These are phyloP conservation scores for Suhomyces sp. DNA, from an alignment of 805 yeast species.

Conservation along the genomic window DNA sequence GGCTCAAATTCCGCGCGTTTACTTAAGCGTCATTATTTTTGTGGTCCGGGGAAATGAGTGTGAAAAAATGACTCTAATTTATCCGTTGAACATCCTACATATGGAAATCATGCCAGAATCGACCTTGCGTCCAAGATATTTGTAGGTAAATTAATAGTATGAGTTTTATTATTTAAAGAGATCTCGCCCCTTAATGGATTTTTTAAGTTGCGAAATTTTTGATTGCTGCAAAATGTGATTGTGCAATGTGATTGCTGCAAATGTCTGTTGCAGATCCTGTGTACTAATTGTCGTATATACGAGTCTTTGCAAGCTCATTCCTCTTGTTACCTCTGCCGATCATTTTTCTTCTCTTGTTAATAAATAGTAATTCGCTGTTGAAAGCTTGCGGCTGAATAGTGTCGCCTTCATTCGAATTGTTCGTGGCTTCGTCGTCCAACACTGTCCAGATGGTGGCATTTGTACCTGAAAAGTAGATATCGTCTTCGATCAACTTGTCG, in stretches of 20 bases:
- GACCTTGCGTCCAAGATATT: too few relatives aligned
- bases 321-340: constrained; percentile 10
- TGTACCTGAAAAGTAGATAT: constrained; percentile 45
- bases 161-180: too few relatives aligned
- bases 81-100: too few relatives aligned
- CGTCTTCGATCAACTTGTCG: constrained; percentile 65
- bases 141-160: too few relatives aligned
- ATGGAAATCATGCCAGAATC: too few relatives aligned
- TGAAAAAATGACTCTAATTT: neutral
- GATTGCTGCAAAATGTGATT: too few relatives aligned
- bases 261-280: too few relatives aligned
- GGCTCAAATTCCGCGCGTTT: neutral
- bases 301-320: neutral
- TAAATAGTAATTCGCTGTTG: constrained; percentile 49
- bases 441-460: constrained; percentile 25
- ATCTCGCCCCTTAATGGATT: too few relatives aligned
- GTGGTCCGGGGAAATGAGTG: neutral
- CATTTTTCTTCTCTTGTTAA: constrained; percentile 46
- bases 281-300: neutral
- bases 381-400: constrained; percentile 12
- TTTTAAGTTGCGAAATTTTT: too few relatives aligned
- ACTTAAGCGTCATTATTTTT: neutral
- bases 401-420: constrained; percentile 10
- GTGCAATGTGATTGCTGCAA: too few relatives aligned
- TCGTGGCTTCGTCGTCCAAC: constrained; percentile 13